Evolutionary conservation across 768 basidiomycete species (phyloP).

Genomic region (Candolleomyces aberdarensis): DNA sequence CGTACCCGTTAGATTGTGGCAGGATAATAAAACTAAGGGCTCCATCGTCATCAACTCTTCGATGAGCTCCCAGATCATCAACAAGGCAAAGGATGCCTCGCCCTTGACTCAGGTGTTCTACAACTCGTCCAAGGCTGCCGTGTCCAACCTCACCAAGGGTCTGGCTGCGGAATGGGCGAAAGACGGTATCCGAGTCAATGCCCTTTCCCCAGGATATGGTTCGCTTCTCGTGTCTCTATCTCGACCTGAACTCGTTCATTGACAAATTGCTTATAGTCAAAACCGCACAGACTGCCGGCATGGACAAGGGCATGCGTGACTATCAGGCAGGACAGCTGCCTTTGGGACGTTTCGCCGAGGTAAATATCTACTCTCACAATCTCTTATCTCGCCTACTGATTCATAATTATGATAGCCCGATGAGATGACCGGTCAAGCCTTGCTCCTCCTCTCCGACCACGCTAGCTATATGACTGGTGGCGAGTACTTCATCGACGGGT

Average conservation of each 20-base stretch:
- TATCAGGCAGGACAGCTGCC: slow-evolving; percentile 51
- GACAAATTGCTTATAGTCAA: slow-evolving; percentile 34
- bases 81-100: slow-evolving; percentile 40
- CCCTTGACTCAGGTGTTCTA: slow-evolving; percentile 59
- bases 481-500: slow-evolving; percentile 59
- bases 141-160: slow-evolving; percentile 51
- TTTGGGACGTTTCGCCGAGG: slow-evolving; percentile 56
- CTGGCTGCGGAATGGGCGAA: slow-evolving; percentile 64
- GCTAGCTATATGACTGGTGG: slow-evolving; percentile 58
- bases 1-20: slow-evolving; percentile 39
- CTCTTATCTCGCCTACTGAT: background rate
- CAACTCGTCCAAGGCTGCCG: slow-evolving; percentile 69
- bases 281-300: slow-evolving; percentile 55
- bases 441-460: slow-evolving; percentile 50
- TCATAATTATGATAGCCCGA: slow-evolving; percentile 35
- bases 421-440: slow-evolving; percentile 54
- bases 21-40: slow-evolving; percentile 30
- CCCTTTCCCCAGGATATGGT: slow-evolving; percentile 62
- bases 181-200: slow-evolving; percentile 54
- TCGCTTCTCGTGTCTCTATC: slow-evolving; percentile 14
- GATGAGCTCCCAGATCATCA: slow-evolving; percentile 68
- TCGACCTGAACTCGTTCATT: background rate
- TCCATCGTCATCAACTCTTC: slow-evolving; percentile 65
- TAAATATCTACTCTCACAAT: slow-evolving; percentile 11
- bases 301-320: slow-evolving; percentile 47